A percentile compares a stretch with the other conserved stretches of the same genome.
phyloP scores from a whole-genome alignment of 2,329 filamentous ascomycete species.

The Sporothrix variecibatus region DNA sequence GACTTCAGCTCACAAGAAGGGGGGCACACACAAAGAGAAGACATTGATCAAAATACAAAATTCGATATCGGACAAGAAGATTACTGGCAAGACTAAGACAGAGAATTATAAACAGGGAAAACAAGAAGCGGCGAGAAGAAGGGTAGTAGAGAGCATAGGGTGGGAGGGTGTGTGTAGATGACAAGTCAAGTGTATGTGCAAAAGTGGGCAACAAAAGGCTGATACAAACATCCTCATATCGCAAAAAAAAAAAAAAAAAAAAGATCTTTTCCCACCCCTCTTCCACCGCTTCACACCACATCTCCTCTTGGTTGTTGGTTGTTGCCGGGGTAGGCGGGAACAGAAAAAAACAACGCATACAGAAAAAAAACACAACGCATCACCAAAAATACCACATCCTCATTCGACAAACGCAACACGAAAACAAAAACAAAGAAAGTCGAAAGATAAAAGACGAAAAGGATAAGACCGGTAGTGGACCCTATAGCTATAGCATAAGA shows the following conservation, averaged over 20 bases:
- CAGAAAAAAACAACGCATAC: neutral
- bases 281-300: neutral
- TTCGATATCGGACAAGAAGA: too few relatives aligned
- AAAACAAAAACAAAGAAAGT: neutral
- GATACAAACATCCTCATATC: neutral
- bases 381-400: neutral
- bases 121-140: neutral
- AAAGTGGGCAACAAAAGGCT: neutral
- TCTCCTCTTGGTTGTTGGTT: neutral
- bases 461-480: neutral
- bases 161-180: neutral
- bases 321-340: neutral
- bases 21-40: neutral
- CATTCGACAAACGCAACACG: neutral
- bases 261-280: neutral
- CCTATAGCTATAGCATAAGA: slow-evolving; percentile 4
- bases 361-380: neutral
- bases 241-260: neutral
- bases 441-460: neutral
- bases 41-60: too few relatives aligned
- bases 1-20: neutral
- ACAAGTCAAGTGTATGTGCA: neutral
- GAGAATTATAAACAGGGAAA: neutral
- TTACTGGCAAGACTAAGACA: neutral
- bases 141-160: neutral